phyloP scores from a whole-genome alignment of 176 grass and related monocot species.

The Aegilops tauschii region DNA sequence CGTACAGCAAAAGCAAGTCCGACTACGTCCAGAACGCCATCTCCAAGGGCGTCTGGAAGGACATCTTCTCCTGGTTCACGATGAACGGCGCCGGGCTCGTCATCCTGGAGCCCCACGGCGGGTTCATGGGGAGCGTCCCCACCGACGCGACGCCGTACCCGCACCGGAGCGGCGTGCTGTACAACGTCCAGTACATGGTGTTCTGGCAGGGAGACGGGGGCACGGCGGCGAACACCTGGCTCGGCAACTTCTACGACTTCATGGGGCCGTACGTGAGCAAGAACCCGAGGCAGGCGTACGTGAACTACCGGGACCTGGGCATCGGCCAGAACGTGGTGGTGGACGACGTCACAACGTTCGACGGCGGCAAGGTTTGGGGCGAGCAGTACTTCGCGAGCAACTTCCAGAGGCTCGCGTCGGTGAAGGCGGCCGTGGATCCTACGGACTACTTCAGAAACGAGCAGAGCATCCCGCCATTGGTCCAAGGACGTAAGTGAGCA shows the following conservation, averaged over 20 bases:
- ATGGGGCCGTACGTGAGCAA: conserved; percentile 23
- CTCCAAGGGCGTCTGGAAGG: background rate
- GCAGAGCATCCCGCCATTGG: conserved; percentile 57
- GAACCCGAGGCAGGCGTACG: conserved; percentile 38
- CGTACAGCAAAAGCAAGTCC: conserved; percentile 47
- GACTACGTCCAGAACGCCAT: conserved; percentile 44
- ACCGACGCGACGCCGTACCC: conserved; percentile 29
- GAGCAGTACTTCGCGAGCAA: conserved; percentile 38
- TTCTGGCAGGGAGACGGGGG: conserved; percentile 13
- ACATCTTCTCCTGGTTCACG: conserved; percentile 26
- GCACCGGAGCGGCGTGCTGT: conserved; percentile 43
- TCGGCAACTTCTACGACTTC: background rate
- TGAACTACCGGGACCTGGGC: conserved; percentile 51
- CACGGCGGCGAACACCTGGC: background rate
- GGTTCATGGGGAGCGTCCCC: conserved; percentile 6
- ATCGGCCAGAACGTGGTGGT: conserved; percentile 34
- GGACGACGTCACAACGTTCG: conserved; percentile 10
- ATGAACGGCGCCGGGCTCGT: conserved; percentile 37
- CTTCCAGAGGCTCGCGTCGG: conserved; percentile 37
- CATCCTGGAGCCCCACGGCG: conserved; percentile 49
- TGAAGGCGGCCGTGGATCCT: conserved; percentile 37
- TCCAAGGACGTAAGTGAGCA: background rate
- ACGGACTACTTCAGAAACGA: conserved; percentile 60
- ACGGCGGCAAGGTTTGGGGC: conserved; percentile 31
- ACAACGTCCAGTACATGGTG: conserved; percentile 47